Percentiles rank a stretch among this genome's conserved stretches.
These are phyloP conservation scores for Dendrobium nobile DNA, from an alignment of 106 monocot species.

Conservation along the genomic window DNA sequence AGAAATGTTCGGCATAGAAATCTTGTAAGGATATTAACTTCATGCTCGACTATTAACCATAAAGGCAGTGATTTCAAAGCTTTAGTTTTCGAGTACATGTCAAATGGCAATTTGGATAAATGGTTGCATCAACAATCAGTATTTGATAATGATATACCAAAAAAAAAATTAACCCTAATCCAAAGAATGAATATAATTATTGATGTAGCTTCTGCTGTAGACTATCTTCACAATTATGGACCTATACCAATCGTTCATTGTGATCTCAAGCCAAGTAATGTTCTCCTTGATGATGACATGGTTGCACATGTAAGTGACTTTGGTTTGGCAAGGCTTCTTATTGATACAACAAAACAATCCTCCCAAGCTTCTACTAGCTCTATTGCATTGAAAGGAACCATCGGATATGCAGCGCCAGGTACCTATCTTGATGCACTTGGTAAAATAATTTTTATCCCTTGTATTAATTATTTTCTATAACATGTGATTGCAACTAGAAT, in stretches of 20 bases:
- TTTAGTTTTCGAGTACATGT: slow-evolving; percentile 23
- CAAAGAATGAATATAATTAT: slow-evolving; percentile 36
- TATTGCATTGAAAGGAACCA: neutral
- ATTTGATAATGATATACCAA: neutral
- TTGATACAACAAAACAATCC: neutral
- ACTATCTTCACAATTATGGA: slow-evolving; percentile 35
- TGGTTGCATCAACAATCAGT: slow-evolving; percentile 18
- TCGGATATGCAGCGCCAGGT: neutral
- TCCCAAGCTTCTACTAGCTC: neutral
- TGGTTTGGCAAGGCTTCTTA: neutral
- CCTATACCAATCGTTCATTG: slow-evolving; percentile 31
- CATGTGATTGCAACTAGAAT: slow-evolving; percentile 4
- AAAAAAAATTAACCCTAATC: neutral
- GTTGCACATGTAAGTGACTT: neutral
- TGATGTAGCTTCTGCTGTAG: slow-evolving; percentile 42
- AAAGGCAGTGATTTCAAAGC: slow-evolving; percentile 32
- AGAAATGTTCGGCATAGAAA: slow-evolving; percentile 29
- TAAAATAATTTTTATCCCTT: no score
- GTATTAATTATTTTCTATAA: no score
- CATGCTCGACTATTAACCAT: slow-evolving; percentile 14
- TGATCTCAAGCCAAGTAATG: slow-evolving; percentile 28
- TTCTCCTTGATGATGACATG: neutral
- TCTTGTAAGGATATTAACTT: slow-evolving; percentile 29
- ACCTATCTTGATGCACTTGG: no score
- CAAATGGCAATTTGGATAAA: slow-evolving; percentile 27